Percentiles rank a stretch among this genome's conserved stretches.
Evolutionary conservation across 2,329 filamentous ascomycete species (phyloP).

Genomic region (Aureobasidium vineae): DNA sequence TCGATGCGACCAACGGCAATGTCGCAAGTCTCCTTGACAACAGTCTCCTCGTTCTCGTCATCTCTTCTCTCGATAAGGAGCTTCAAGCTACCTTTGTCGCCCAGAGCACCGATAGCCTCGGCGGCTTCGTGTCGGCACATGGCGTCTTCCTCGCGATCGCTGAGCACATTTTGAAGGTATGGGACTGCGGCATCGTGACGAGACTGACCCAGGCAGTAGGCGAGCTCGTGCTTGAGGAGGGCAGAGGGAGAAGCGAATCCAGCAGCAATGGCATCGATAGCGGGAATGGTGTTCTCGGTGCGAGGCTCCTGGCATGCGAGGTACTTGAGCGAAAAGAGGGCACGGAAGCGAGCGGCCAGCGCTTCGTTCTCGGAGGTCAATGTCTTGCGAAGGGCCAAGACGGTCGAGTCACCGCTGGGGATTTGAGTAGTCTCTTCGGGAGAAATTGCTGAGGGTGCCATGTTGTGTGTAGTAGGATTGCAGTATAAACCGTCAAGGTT

Average conservation of each 20-base stretch:
- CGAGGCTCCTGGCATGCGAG: slow-evolving; percentile 67
- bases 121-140: slow-evolving; percentile 98
- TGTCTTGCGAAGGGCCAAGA: slow-evolving; percentile 67
- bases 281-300: slow-evolving; percentile 58
- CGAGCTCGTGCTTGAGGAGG: slow-evolving; percentile 91
- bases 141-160: slow-evolving; percentile 76
- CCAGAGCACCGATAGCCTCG: slow-evolving; percentile 87
- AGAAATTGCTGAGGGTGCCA: slow-evolving; percentile 31
- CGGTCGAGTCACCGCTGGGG: slow-evolving; percentile 45
- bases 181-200: slow-evolving; percentile 71
- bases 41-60: slow-evolving; percentile 69
- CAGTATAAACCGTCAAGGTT: neutral
- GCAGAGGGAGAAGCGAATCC: slow-evolving; percentile 82
- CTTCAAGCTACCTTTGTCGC: slow-evolving; percentile 69
- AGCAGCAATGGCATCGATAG: slow-evolving; percentile 80
- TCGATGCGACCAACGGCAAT: slow-evolving; percentile 92
- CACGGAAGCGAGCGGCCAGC: slow-evolving; percentile 87
- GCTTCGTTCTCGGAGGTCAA: slow-evolving; percentile 77
- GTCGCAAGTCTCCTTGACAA: slow-evolving; percentile 93
- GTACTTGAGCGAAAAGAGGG: slow-evolving; percentile 96
- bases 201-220: slow-evolving; percentile 94
- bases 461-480: slow-evolving; percentile 11
- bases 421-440: slow-evolving; percentile 2
- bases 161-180: slow-evolving; percentile 69
- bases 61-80: slow-evolving; percentile 73